Evolutionary conservation across 1,139 yeast genomes (phyloP), one percentile per base, ranked within the genome.

Genomic region (Spencermartinsiella ligniputridi): DNA sequence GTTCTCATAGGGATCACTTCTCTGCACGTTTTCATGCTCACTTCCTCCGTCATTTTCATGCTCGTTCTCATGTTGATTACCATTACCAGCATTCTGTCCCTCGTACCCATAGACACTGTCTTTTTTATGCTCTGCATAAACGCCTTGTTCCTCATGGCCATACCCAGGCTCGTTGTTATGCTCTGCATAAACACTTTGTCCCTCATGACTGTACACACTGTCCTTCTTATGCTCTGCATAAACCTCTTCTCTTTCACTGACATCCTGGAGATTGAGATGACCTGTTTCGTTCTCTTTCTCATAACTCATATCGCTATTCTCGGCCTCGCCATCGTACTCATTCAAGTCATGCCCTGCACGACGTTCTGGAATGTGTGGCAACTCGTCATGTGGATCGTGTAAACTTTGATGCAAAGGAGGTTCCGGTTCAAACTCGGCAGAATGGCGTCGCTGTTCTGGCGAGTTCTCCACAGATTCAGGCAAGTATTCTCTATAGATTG

Each of bases 401-500:
- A 17, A 9, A 17, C 11, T 41, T 45, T 16, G 46, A 40, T n/a
- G 45, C 18, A n/a, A n/a, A n/a, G n/a, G n/a, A n/a, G n/a, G n/a
- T n/a, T n/a, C n/a, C n/a, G n/a, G n/a, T 11, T 22, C 25, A 6
- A 22, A 22, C 9, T 11, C 25, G 11, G 11, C 25, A 6, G 25
- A 22, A 11, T 37, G 19, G 5, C 32, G 33, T 13, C 17, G 24
- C n/a, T 24, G 19, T 16, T 37, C 40, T 6, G 40, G 40, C 13
- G 32, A 21, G n/a, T n/a, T 19, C 20, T 47, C 44, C 17, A 45
- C 47, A 3, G 49, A 53, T 4, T 46, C 54, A 11, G 58, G 57
- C 50, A 60, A 47, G 43, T 61, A 61, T 42, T 61, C 66, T 29
- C 61, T 52, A 49, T 61, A 61, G 41, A 61, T 53, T 11, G 63